Evolutionary conservation across 257 asterid genomes (phyloP), one percentile per base, ranked within the genome.

Genomic region (Mentha longifolia): DNA sequence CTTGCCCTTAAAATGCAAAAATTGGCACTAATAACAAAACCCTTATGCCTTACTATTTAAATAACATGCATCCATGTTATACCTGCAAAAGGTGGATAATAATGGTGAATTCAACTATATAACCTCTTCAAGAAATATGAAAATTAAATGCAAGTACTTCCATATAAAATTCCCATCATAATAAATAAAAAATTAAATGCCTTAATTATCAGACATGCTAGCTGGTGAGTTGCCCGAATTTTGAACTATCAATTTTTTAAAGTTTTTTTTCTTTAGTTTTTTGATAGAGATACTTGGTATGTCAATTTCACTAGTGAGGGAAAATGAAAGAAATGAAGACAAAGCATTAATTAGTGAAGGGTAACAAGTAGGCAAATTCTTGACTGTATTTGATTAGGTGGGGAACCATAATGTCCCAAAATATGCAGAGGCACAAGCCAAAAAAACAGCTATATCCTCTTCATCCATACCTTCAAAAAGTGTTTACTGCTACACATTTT

Each of bases 261-360:
- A 35, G 39, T 35, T 20, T 10, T 22, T 9, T 10, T 55, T 9
- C 1, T 20, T 52, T 54, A 19, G 1, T 28, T 28, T 56, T 28
- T 56, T 42, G 47, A 42, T 35, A 5, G 14, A 10, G n/a, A 55
- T 55, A 7, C 22, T 58, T 58, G 42, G 43, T 13, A 0, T 14
- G 9, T 62, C 52, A 56, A 39, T 42, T 43, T 69, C 7, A 60
- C 37, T 41, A 57, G 5, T 6, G 28, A 37, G 74, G 11, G 37
- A 55, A 55, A 57, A 47, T 46, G 50, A 70, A 76, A 64, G 49
- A 78, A 58, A 56, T 59, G 56, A 68, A 76, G 73, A 79, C 77
- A 79, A 76, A 37, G 69, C 85, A 79, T 84, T 85, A 77, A 84
- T 37, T 77, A 33, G 79, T 77, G 86, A 66, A 69, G 85, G 79